Percentiles rank a stretch among this genome's conserved stretches.
These are phyloP conservation scores for Fusarium sp. DNA, from an alignment of 2,329 filamentous ascomycete species.

Conservation along the genomic window DNA sequence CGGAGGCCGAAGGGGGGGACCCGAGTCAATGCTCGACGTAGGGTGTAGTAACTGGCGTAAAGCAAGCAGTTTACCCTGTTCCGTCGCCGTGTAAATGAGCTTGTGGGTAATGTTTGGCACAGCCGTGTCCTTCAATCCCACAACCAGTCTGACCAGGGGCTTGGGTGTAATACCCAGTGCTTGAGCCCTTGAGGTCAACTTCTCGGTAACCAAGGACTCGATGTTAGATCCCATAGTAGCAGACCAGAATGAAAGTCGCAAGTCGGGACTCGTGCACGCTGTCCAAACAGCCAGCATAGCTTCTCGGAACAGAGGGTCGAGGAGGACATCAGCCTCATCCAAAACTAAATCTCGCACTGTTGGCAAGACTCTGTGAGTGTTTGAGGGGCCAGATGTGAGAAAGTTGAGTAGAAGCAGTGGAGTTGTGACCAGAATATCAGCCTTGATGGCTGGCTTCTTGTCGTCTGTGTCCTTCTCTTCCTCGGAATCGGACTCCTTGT, in stretches of 20 bases:
- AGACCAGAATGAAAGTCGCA: constrained; percentile 89
- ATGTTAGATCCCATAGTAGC: constrained; percentile 97
- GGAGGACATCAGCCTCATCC: constrained; percentile 94
- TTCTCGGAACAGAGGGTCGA: constrained; percentile 90
- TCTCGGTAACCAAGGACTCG: constrained; percentile 80
- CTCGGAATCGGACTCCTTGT: constrained; percentile 55
- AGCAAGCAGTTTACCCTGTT: constrained; percentile 92
- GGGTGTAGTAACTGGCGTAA: constrained; percentile 91
- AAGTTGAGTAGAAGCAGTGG: constrained; percentile 79
- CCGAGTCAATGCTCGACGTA: constrained; percentile 65
- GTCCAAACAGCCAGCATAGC: constrained; percentile 90
- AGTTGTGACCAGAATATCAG: constrained; percentile 57
- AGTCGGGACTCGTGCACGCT: constrained; percentile 75
- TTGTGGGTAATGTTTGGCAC: constrained; percentile 93
- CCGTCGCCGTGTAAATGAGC: constrained; percentile 90
- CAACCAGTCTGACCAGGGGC: constrained; percentile 84
- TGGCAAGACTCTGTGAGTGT: constrained; percentile 66
- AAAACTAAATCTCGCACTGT: constrained; percentile 81
- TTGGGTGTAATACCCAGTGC: constrained; percentile 53
- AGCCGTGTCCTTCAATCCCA: constrained; percentile 96
- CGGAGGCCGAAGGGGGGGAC: constrained; percentile 79
- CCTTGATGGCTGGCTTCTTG: constrained; percentile 49
- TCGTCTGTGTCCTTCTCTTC: constrained; percentile 42
- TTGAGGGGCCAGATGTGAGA: constrained; percentile 62
- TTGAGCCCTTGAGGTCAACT: constrained; percentile 68